These are phyloP conservation scores for Spathaspora sp. DNA, from an alignment of 805 yeast genomes.

Conservation along the genomic window DNA sequence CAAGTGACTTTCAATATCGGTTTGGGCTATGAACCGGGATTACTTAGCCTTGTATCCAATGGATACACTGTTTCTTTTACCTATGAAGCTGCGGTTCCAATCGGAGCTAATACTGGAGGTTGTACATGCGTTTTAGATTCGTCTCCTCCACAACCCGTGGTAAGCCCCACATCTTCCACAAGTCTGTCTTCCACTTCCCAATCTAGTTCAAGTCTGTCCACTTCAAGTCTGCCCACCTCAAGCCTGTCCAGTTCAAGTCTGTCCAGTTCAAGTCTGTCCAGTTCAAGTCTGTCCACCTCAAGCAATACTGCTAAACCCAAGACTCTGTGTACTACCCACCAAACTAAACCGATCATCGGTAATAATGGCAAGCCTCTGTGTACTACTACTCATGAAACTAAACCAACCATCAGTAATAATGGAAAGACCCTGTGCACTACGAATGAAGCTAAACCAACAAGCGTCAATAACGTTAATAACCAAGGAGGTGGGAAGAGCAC, in stretches of 20 bases:
- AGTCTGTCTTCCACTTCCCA: not conserved
- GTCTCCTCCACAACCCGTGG: not conserved
- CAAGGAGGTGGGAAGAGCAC: too few relatives aligned
- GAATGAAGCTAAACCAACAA: too few relatives aligned
- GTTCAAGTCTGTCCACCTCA: not conserved
- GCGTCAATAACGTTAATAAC: too few relatives aligned
- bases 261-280: too few relatives aligned
- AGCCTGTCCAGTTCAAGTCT: not conserved
- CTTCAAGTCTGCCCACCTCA: not conserved
- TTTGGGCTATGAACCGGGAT: not conserved
- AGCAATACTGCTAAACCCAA: not conserved
- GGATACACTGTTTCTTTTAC: not conserved
- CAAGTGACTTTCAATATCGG: not conserved
- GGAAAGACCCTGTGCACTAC: too few relatives aligned
- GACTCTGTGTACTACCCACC: not conserved
- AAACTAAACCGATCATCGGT: too few relatives aligned
- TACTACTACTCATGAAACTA: too few relatives aligned
- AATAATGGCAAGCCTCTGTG: too few relatives aligned
- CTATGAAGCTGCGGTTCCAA: not conserved
- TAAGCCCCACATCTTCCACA: not conserved
- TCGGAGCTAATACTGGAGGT: not conserved
- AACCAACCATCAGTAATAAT: too few relatives aligned
- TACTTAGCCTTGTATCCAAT: not conserved
- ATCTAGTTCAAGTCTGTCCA: not conserved
- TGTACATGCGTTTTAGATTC: not conserved